Evolutionary conservation across 306 rosid species (phyloP), one percentile per base, ranked within the genome.

Genomic region (Castanospermum australe): DNA sequence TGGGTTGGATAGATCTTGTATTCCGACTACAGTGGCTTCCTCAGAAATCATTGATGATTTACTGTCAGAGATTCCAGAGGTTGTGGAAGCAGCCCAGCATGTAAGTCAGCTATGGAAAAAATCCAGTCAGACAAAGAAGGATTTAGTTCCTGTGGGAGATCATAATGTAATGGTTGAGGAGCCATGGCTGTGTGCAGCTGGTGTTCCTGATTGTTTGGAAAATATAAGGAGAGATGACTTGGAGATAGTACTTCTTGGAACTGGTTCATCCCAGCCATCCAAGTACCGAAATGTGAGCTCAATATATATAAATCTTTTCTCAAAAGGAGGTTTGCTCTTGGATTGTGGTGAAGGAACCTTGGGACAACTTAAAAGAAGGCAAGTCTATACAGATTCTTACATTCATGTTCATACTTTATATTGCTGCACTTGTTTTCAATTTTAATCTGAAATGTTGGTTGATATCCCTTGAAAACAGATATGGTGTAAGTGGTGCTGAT

Each of bases 321-420:
- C 90, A 5, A 91, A 85, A 69, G 98, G 98, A 74, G 89, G 99
- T 47, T 68, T 93, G 71, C 96, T 95, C 54, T 89, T 95, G 70
- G 99, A 95, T 83, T 91, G 96, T 67, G 98, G 98, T 6, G 99
- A 95, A 86, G 99, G 99, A 83, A 90, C 98, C 60, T 82, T 95
- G 55, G 98, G 96, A 70, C 99, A 95, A 80, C 90, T 95, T 38
- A 95, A 95, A 88, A 87, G 99, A 88, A 93, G 98, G 99, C 75
- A 84, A 63, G 70, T 22, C 41, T 52, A 2, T 68, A 5, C 35
- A 24, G 67, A 59, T 67, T 76, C 52, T 62, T 28, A 73, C 39
- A 35, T 33, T 67, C 72, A 55, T 70, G 39, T 54, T 59, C 59
- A 42, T 73, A 1, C 8, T 39, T 59, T 63, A 42, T 73, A 1